These are phyloP conservation scores for Fusarium odoratissimum DNA, from an alignment of 2,329 filamentous ascomycete genomes.

Conservation along the genomic window DNA sequence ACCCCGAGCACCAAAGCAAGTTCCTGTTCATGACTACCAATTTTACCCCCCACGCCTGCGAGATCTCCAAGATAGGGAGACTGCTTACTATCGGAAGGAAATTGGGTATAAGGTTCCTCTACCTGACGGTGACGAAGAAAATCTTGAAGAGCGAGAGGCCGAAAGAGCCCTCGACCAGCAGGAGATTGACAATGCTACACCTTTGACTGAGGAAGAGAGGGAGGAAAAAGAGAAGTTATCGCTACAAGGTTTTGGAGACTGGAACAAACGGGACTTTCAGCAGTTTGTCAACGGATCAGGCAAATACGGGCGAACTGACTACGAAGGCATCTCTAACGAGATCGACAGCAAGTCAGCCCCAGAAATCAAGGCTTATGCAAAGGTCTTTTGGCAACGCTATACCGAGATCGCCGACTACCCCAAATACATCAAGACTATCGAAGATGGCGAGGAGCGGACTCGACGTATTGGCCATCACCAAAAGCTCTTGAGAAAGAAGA, in stretches of 20 bases:
- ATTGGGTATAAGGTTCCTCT: slow-evolving; percentile 95
- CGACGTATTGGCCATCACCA: slow-evolving; percentile 92
- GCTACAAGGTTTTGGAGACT: slow-evolving; percentile 87
- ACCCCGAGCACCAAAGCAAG: slow-evolving; percentile 93
- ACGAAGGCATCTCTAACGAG: slow-evolving; percentile 85
- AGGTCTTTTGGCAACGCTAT: slow-evolving; percentile 97
- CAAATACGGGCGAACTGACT: slow-evolving; percentile 89
- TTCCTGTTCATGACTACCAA: slow-evolving; percentile 93
- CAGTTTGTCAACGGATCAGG: slow-evolving; percentile 97
- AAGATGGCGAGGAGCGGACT: slow-evolving; percentile 90
- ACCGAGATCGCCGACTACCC: slow-evolving; percentile 88
- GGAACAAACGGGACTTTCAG: slow-evolving; percentile 98
- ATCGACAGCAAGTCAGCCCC: slow-evolving; percentile 88
- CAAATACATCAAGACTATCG: slow-evolving; percentile 90
- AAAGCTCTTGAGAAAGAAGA: slow-evolving; percentile 93
- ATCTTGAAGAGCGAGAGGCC: slow-evolving; percentile 84
- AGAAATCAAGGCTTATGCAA: slow-evolving; percentile 91
- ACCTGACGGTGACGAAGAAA: slow-evolving; percentile 89
- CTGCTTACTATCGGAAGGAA: slow-evolving; percentile 94
- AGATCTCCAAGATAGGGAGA: slow-evolving; percentile 95
- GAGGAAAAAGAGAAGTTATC: slow-evolving; percentile 87
- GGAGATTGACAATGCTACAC: slow-evolving; percentile 91
- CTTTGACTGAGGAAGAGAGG: slow-evolving; percentile 89
- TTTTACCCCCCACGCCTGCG: slow-evolving; percentile 89
- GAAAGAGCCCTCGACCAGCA: slow-evolving; percentile 89